Conservation (phyloP, 805 yeast genomes). For the Clavispora carvajalis region DNA sequence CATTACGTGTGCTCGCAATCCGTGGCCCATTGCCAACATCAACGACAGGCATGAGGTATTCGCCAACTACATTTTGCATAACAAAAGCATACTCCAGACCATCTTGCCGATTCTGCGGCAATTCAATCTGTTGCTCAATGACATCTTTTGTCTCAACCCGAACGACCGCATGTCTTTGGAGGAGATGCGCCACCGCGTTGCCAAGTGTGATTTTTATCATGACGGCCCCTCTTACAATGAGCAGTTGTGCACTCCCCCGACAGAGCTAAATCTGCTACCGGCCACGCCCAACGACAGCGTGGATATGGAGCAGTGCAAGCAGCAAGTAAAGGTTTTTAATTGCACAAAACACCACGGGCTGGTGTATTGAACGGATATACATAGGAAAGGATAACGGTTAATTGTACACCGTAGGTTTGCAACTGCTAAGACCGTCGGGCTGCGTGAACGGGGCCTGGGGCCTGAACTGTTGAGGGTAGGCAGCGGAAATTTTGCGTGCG, state of each 20-base stretch:
- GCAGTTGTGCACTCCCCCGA: constrained; percentile 19
- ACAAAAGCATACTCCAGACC: constrained; percentile 45
- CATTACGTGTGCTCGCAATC: constrained; percentile 77
- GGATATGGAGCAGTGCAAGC: constrained; percentile 9
- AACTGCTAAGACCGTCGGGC: no score
- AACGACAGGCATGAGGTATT: constrained; percentile 53
- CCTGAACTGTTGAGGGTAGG: no score
- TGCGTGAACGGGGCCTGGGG: no score
- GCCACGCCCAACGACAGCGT: constrained; percentile 8
- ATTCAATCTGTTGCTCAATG: constrained; percentile 47
- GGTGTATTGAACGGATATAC: not conserved
- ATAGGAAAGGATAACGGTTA: not conserved
- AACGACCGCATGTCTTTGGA: constrained; percentile 40
- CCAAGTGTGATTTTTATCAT: constrained; percentile 27
- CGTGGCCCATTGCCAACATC: constrained; percentile 80
- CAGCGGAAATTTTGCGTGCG: no score
- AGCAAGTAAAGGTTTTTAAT: constrained; percentile 6
- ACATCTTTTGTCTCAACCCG: constrained; percentile 43
- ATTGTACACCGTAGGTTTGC: no score
- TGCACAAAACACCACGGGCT: not conserved
- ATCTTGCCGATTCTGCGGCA: constrained; percentile 72
- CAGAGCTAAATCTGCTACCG: constrained; percentile 7
- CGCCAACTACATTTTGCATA: constrained; percentile 53
- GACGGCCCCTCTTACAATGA: constrained; percentile 15
- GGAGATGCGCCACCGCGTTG: constrained; percentile 35